Percentiles rank a stretch among this genome's conserved stretches.
phyloP scores from a whole-genome alignment of 2,329 filamentous ascomycete species.

The Colletotrichum sp. region DNA sequence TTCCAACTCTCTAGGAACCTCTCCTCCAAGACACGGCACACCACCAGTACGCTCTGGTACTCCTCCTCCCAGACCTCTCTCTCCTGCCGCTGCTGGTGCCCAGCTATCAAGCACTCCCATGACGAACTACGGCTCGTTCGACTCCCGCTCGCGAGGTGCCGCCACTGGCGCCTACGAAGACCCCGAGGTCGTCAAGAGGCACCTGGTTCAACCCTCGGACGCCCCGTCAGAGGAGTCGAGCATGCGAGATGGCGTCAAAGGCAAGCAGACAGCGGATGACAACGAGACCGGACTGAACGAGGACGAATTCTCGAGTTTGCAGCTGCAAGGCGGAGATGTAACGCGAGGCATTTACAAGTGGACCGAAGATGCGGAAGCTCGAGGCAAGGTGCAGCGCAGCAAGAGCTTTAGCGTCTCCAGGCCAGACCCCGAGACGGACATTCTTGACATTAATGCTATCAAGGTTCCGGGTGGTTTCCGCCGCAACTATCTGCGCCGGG shows the following conservation, averaged over 20 bases:
- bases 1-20: constrained; percentile 73
- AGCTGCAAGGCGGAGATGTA: constrained; percentile 91
- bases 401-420: constrained; percentile 84
- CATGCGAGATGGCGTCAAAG: constrained; percentile 50
- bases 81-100: constrained; percentile 49
- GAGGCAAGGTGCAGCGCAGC: constrained; percentile 74
- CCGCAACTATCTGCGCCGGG: constrained; percentile 83
- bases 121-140: constrained; percentile 86
- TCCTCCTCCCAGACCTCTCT: constrained; percentile 47
- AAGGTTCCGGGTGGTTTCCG: constrained; percentile 93
- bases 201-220: constrained; percentile 76
- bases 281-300: constrained; percentile 52
- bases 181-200: constrained; percentile 87
- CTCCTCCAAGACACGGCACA: constrained; percentile 73
- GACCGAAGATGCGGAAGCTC: constrained; percentile 85
- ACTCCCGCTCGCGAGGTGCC: constrained; percentile 63
- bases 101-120: constrained; percentile 53
- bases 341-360: constrained; percentile 96
- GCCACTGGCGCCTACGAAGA: constrained; percentile 77
- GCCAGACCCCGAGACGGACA: constrained; percentile 79
- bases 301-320: constrained; percentile 92
- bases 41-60: constrained; percentile 65
- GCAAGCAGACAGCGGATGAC: constrained; percentile 55
- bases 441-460: constrained; percentile 86
- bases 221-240: constrained; percentile 51